Evolutionary conservation across 139 green algal genomes (phyloP).

Genomic region (Eudorina sp.): DNA sequence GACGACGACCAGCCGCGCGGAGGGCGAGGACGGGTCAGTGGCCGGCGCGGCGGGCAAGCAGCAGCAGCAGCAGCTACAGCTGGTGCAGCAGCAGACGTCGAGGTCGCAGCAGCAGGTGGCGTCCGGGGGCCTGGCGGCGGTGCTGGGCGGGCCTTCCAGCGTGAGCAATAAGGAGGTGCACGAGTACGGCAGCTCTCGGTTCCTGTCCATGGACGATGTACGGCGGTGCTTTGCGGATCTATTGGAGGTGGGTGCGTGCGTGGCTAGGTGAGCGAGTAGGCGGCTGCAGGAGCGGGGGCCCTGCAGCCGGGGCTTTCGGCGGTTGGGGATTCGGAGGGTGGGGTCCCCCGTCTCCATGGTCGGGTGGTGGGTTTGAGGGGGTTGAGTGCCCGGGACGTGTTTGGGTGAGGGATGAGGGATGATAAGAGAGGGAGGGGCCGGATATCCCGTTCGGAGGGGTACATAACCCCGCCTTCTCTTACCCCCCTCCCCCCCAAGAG

Average conservation of each 20-base stretch:
- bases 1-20: neutral
- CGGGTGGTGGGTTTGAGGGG: too few relatives aligned
- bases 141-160: neutral
- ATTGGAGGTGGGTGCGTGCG: neutral
- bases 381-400: too few relatives aligned
- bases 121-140: neutral
- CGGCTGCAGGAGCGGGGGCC: too few relatives aligned
- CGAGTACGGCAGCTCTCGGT: neutral
- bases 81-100: neutral
- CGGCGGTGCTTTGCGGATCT: neutral
- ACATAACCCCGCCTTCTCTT: too few relatives aligned
- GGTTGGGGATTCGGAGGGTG: too few relatives aligned
- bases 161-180: neutral
- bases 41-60: neutral
- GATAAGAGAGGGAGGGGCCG: neutral
- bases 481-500: too few relatives aligned
- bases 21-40: neutral
- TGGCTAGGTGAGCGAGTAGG: too few relatives aligned
- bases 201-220: constrained; percentile 2
- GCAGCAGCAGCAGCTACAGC: neutral
- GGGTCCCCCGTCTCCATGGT: too few relatives aligned
- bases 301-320: too few relatives aligned
- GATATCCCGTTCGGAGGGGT: too few relatives aligned
- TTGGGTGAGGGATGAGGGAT: too few relatives aligned
- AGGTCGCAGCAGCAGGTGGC: neutral